phyloP scores from a whole-genome alignment of 306 rosid genomes.

The Cajanus cajan region DNA sequence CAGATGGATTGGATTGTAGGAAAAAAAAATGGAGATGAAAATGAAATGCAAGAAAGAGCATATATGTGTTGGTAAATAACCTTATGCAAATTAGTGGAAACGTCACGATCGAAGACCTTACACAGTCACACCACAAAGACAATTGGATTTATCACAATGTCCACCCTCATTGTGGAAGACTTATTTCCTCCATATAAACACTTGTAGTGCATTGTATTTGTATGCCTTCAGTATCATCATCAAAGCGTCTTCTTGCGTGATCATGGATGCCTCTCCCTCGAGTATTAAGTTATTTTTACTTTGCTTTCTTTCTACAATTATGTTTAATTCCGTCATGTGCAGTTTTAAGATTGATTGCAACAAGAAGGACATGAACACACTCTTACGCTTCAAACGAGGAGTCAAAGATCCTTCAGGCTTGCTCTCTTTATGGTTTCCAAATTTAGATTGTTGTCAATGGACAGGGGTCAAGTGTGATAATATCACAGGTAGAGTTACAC shows the following conservation, averaged over 20 bases:
- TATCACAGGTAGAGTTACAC: background rate
- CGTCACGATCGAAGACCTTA: too few species aligned
- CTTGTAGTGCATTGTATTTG: background rate
- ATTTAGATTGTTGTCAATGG: slow-evolving; percentile 7
- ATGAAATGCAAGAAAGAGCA: too few species aligned
- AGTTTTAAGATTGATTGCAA: background rate
- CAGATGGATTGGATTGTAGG: too few species aligned
- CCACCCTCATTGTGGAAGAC: too few species aligned
- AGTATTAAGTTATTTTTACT: too few species aligned
- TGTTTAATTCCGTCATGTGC: background rate
- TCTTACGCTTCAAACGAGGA: slow-evolving; percentile 1
- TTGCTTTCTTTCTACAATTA: background rate
- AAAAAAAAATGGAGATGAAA: too few species aligned
- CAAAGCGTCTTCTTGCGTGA: background rate
- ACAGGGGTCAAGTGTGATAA: background rate
- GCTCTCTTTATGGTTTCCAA: background rate
- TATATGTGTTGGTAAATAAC: too few species aligned
- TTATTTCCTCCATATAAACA: too few species aligned
- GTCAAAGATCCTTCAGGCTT: background rate
- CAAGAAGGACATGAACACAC: background rate
- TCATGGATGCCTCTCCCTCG: background rate
- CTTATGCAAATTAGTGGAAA: too few species aligned
- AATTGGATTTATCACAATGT: too few species aligned
- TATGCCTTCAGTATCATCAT: background rate
- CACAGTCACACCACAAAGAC: too few species aligned